Evolutionary conservation across 2,329 filamentous ascomycete genomes (phyloP), one percentile per base, ranked within the genome.

Genomic region (Cercospora beticola): DNA sequence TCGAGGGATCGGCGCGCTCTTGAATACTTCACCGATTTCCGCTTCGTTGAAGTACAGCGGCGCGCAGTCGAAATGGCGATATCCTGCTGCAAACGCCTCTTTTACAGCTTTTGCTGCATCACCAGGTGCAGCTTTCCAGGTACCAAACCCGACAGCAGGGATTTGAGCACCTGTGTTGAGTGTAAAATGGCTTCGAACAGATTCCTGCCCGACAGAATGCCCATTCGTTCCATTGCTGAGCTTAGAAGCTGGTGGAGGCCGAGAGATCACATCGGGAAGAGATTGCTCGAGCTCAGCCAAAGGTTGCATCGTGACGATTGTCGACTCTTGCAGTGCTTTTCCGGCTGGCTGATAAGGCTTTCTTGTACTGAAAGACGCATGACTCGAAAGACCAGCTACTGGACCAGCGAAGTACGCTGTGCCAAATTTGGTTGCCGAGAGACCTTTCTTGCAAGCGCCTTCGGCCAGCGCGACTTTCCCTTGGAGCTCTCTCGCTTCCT

Each of bases 391-490:
- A 74, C 75, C 71, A 59, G 68, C 68, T n/a, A 63, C 57, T 0
- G 70, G 68, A 12, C 70, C 70, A n/a, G 70, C 68, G 28, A 72
- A 72, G 26, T 65, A 63, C 2, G 87, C 84, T 0, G 87, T 88
- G 0, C 88, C 89, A 74, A 89, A 90, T 79, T 92, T 92, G 21
- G 86, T 88, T 1, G 84, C 83, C 7, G 88, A 88, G 72, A 92
- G 89, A 5, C 89, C 89, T n/a, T 84, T 83, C 79, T 91, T 91
- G 74, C 86, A 87, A 1, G 87, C 86, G 67, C 85, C 86, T 77
- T 92, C 89, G 0, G 89, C 89, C 57, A 91, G 78, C 3, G 89
- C 88, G 0, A 88, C 87, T 76, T 85, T 85, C 63, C 83, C 80
- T 74, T 91, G 89, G 74, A 91, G 77, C 60, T 80, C 82, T 65